Evolutionary conservation across 805 yeast species (phyloP).

Genomic region (Teunomyces stri): DNA sequence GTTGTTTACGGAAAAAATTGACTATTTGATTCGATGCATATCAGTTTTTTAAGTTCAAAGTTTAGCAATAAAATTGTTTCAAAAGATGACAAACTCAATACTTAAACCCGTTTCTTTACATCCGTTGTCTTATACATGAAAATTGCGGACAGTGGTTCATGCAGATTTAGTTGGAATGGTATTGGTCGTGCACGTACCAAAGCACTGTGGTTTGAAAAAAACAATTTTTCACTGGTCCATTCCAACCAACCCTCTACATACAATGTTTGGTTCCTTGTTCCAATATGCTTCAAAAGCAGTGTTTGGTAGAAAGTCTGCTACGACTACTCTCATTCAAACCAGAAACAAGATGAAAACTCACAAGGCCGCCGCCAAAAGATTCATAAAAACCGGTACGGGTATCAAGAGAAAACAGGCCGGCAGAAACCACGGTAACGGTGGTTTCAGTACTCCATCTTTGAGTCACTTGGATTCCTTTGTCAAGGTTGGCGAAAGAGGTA

Average conservation of each 20-base stretch:
- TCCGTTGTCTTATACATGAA: no score
- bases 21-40: no score
- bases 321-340: constrained; percentile 31
- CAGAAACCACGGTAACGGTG: constrained; percentile 89
- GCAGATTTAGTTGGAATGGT: no score
- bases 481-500: constrained; percentile 47
- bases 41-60: no score
- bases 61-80: no score
- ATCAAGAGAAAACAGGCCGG: constrained; percentile 63
- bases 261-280: constrained; percentile 13
- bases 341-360: constrained; percentile 68
- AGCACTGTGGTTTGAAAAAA: neutral
- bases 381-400: constrained; percentile 73
- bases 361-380: constrained; percentile 83
- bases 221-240: neutral
- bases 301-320: constrained; percentile 18
- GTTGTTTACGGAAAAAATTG: no score
- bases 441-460: constrained; percentile 68
- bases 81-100: no score
- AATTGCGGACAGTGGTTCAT: no score
- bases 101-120: no score
- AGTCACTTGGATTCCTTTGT: constrained; percentile 60
- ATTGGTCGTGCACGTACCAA: neutral
- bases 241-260: neutral
- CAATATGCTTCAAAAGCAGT: constrained; percentile 13